Conservation (phyloP, 1,284 basidiomycete genomes). For the Irpex lacteus region DNA sequence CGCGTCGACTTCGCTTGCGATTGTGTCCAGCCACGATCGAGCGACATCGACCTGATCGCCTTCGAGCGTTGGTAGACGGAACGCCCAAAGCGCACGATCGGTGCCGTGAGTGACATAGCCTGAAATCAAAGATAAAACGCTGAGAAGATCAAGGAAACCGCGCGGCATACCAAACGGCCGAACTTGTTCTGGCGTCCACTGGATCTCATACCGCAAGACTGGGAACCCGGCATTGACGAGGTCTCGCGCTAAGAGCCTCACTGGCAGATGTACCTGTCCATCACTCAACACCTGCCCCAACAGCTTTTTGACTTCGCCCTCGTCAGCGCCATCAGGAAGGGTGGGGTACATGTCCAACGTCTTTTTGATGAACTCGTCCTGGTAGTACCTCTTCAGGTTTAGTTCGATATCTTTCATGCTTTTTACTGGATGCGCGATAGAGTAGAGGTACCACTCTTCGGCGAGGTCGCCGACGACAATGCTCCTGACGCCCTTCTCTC, state of each 20-base stretch:
- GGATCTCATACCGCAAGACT: constrained; percentile 64
- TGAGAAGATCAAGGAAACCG: background rate
- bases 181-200: constrained; percentile 62
- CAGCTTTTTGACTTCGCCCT: constrained; percentile 41
- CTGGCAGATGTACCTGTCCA: constrained; percentile 70
- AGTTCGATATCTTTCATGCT: constrained; percentile 46
- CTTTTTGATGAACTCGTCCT: constrained; percentile 39
- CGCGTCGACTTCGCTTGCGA: constrained; percentile 39
- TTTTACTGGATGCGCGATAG: constrained; percentile 59
- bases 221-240: constrained; percentile 55
- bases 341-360: constrained; percentile 45
- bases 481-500: constrained; percentile 55
- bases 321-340: constrained; percentile 34
- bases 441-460: constrained; percentile 79
- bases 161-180: constrained; percentile 46
- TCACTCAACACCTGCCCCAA: constrained; percentile 64
- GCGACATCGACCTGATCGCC: constrained; percentile 44
- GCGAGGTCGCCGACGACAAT: constrained; percentile 65
- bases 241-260: constrained; percentile 61
- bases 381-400: constrained; percentile 65
- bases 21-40: constrained; percentile 46
- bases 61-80: constrained; percentile 40
- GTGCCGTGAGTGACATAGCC: constrained; percentile 70
- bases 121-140: constrained; percentile 24
- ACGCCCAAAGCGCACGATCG: constrained; percentile 51